Evolutionary conservation across 2,329 filamentous ascomycete species (phyloP), one percentile per base, ranked within the genome.

Genomic region (Paecilomyces variotii): DNA sequence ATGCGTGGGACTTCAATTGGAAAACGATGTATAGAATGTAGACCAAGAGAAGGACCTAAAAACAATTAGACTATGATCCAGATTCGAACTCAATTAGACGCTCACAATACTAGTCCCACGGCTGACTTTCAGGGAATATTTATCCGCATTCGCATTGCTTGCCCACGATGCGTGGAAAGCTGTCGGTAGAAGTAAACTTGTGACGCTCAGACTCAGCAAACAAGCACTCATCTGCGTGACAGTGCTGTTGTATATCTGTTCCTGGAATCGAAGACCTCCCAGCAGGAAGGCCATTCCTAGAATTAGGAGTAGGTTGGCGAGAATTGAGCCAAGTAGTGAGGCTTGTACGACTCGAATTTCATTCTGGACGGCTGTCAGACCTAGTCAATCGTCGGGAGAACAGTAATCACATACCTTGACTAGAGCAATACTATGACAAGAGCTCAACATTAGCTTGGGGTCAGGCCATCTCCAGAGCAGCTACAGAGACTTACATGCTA

Each of bases 201-300:
- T 92, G 61, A 96, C 92, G 69, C 89, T 92, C 74, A 96, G 75
- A 79, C 90, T 95, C 65, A 97, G 83, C 66, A 97, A 80, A 76
- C 91, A 96, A 56, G 92, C 92, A 71, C 91, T 96, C 90, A 96
- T 96, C 72, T 97, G 91, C 0, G 91, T 96, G 59, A 96, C 90
- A 25, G 90, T 96, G 75, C 87, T 94, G 76, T 96, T 97, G 77
- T 96, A 97, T 62, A 97, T 87, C 84, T 96, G 92, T 78, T 97
- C 92, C 71, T 89, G 87, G 73, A 86, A 96, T 62, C 91, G 87
- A 57, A 96, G 78, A 62, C 91, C 92, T 68, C 92, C 92, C 26
- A 95, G 77, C 56, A 96, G 82, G 74, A 97, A 96, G 59, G 87
- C 87, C 91, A 96, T 96, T 68, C 92, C 92, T 65, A 97, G 77